These are phyloP conservation scores for Alternaria solani DNA, from an alignment of 2,329 filamentous ascomycete genomes.

Conservation along the genomic window DNA sequence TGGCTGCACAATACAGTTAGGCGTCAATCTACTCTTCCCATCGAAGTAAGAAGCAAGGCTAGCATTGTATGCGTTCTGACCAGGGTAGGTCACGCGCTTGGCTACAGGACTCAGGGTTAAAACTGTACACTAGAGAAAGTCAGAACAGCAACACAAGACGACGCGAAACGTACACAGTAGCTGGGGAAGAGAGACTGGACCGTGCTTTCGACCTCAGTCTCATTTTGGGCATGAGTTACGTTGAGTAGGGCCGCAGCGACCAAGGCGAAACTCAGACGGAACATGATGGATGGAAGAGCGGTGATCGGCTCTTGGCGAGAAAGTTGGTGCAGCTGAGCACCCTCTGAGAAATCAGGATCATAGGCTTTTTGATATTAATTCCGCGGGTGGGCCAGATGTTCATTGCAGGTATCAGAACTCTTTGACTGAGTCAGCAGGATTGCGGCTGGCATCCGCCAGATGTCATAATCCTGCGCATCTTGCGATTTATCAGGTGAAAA, in stretches of 20 bases:
- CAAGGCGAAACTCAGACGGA: neutral
- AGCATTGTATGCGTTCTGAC: slow-evolving; percentile 6
- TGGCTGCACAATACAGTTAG: slow-evolving; percentile 32
- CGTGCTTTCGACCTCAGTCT: no score
- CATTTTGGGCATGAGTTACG: no score
- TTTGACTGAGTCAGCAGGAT: neutral
- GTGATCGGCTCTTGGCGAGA: no score
- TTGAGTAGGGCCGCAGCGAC: neutral
- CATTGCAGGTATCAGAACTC: neutral
- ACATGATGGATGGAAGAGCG: neutral
- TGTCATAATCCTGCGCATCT: neutral
- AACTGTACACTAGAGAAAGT: neutral
- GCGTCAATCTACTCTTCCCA: slow-evolving; percentile 10
- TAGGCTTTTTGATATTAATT: neutral
- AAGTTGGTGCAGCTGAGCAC: no score
- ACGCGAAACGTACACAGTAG: neutral
- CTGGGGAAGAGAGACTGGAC: neutral
- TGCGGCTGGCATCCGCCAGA: no score
- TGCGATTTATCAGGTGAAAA: neutral
- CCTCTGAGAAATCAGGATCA: no score
- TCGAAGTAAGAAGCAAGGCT: slow-evolving; percentile 9
- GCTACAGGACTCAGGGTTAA: neutral
- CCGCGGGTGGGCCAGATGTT: neutral
- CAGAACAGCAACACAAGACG: neutral
- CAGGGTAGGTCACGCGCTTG: slow-evolving; percentile 5